A percentile compares a stretch with the other conserved stretches of the same genome.
These are phyloP conservation scores for Poteriospumella lacustris DNA, from an alignment of 108 stramenopile species.

Conservation along the genomic window DNA sequence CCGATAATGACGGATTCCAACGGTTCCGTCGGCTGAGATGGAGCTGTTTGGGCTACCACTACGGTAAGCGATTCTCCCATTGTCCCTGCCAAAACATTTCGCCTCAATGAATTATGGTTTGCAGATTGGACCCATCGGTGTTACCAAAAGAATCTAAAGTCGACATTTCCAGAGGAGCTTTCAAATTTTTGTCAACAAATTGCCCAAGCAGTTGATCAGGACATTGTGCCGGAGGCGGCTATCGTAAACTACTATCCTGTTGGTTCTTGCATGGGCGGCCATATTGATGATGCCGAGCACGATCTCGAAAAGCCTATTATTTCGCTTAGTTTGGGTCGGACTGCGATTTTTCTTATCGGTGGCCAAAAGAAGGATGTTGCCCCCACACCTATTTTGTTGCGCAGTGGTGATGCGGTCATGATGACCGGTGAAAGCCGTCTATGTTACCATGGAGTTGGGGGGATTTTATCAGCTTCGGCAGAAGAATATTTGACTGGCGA, in stretches of 20 bases:
- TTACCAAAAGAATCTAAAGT: conserved; percentile 26
- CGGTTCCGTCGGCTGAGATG: background rate
- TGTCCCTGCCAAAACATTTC: background rate
- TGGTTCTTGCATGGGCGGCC: conserved; percentile 39
- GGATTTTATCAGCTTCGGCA: background rate
- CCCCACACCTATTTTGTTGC: conserved; percentile 28
- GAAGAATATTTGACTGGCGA: background rate
- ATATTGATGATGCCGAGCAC: conserved; percentile 38
- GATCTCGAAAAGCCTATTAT: conserved; percentile 31
- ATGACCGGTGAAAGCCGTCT: conserved; percentile 27
- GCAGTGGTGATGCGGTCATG: conserved; percentile 38
- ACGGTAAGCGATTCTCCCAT: background rate
- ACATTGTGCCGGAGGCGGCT: conserved; percentile 36
- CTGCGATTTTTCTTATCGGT: conserved; percentile 36
- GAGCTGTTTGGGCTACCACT: conserved; percentile 17
- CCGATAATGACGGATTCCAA: background rate
- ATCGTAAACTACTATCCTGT: conserved; percentile 40
- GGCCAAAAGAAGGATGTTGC: background rate
- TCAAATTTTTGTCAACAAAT: background rate
- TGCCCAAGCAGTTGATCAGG: background rate
- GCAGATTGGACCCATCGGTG: conserved; percentile 30
- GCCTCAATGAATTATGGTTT: background rate
- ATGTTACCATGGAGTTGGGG: conserved; percentile 36
- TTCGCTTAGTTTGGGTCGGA: conserved; percentile 31
- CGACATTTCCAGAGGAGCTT: conserved; percentile 21